Conservation (phyloP, 139 green algal species). For the Dunaliella primolecta region DNA sequence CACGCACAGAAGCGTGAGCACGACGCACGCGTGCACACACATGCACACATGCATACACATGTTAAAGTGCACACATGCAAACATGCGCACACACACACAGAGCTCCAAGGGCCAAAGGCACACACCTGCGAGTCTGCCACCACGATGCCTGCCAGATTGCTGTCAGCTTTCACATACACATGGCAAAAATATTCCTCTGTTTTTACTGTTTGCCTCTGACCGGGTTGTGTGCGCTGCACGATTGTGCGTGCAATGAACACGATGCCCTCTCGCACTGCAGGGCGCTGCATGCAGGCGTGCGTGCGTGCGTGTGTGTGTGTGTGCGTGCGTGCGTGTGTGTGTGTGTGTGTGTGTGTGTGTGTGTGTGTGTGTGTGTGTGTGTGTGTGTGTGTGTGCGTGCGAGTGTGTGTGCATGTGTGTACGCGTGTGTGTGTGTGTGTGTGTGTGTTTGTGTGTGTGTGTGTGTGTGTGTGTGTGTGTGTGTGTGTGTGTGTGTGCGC, state of each 20-base stretch:
- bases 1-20: too few species aligned
- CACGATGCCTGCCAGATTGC: constrained; percentile 81
- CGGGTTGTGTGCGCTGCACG: constrained; percentile 78
- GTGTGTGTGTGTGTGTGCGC: too few species aligned
- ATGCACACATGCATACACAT: too few species aligned
- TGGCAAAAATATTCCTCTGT: constrained; percentile 95
- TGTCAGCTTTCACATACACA: constrained; percentile 76
- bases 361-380: too few species aligned
- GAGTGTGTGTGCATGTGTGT: too few species aligned
- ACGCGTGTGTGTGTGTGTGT: too few species aligned
- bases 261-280: constrained; percentile 89
- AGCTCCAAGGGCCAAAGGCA: neutral
- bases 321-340: constrained; percentile 13
- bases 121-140: constrained; percentile 71
- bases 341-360: neutral
- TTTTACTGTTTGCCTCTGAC: constrained; percentile 78
- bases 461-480: too few species aligned
- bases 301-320: constrained; percentile 27
- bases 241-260: constrained; percentile 91
- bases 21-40: too few species aligned
- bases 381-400: constrained; percentile 32
- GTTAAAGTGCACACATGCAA: neutral
- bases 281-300: constrained; percentile 42
- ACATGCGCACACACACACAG: neutral
- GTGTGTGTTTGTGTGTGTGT: too few species aligned